A percentile compares a stretch with the other conserved stretches of the same genome.
Conservation (phyloP, 352 stramenopile genomes). For the Pythium aristosporum region DNA sequence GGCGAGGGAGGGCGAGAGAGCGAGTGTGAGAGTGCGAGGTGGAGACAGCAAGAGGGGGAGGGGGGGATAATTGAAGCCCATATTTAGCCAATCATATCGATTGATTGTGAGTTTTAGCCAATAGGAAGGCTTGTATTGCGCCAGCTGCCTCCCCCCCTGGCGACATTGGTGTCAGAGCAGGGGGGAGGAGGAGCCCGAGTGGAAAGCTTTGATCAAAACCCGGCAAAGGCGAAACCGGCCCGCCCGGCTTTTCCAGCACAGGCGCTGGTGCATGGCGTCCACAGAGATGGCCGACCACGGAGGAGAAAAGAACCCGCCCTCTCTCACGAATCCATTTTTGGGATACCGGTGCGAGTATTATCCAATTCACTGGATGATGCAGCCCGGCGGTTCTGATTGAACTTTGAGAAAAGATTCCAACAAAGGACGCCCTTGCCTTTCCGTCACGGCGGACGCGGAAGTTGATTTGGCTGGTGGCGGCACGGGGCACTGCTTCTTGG, state of each 20-base stretch:
- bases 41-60: conserved; percentile 12
- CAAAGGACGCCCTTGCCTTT: too few relatives aligned
- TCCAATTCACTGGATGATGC: too few relatives aligned
- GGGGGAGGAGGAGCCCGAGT: not conserved
- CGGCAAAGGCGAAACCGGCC: conserved; percentile 2
- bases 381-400: too few relatives aligned
- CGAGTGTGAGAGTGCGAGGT: conserved; percentile 24
- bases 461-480: too few relatives aligned
- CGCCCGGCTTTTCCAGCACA: not conserved
- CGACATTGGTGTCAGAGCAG: conserved; percentile 8
- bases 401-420: too few relatives aligned
- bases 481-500: too few relatives aligned
- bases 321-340: not conserved
- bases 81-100: conserved; percentile 14
- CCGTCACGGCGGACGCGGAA: too few relatives aligned
- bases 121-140: not conserved
- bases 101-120: conserved; percentile 1
- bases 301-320: not conserved
- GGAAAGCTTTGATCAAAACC: not conserved
- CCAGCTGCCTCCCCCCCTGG: conserved; percentile 9
- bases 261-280: not conserved
- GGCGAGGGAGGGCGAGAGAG: conserved; percentile 16
- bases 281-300: not conserved
- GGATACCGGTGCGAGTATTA: too few relatives aligned
- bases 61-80: conserved; percentile 23